Evolutionary conservation across 257 asterid species (phyloP).

Genomic region (Nemophila menziesii): DNA sequence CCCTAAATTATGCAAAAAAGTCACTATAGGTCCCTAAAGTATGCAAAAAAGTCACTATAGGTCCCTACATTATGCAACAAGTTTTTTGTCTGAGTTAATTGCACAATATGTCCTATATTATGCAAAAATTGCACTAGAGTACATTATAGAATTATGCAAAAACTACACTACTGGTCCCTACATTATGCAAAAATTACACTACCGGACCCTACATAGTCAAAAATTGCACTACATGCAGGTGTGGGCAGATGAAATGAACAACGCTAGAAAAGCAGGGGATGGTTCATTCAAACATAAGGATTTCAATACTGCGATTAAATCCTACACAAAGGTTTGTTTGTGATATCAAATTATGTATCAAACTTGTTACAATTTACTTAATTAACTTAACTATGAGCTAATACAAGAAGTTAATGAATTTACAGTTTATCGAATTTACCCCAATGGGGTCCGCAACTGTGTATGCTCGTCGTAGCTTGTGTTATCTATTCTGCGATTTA

Average conservation of each 20-base stretch:
- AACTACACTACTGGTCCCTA: too few relatives aligned
- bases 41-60: too few relatives aligned
- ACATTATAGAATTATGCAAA: too few relatives aligned
- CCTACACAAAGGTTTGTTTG: conserved; percentile 30
- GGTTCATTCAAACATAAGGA: conserved; percentile 37
- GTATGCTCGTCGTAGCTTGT: conserved; percentile 39
- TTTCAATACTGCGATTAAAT: conserved; percentile 27
- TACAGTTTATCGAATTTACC: conserved; percentile 34
- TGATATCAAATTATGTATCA: too few relatives aligned
- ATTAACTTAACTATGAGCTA: not conserved
- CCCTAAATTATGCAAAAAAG: too few relatives aligned
- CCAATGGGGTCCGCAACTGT: conserved; percentile 39
- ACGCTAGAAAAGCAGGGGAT: conserved; percentile 38
- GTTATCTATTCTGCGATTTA: conserved; percentile 67
- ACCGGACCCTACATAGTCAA: not conserved
- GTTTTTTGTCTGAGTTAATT: too few relatives aligned
- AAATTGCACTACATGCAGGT: conserved; percentile 18
- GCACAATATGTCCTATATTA: too few relatives aligned
- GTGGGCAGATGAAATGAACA: conserved; percentile 47
- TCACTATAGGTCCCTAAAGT: too few relatives aligned
- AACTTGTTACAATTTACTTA: too few relatives aligned
- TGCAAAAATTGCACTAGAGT: too few relatives aligned
- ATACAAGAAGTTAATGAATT: conserved; percentile 1
- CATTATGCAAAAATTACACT: too few relatives aligned
- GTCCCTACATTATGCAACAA: too few relatives aligned